Base-by-base conservation (phyloP, 768 basidiomycete species). In the Leccinum pellstonianum region DNA sequence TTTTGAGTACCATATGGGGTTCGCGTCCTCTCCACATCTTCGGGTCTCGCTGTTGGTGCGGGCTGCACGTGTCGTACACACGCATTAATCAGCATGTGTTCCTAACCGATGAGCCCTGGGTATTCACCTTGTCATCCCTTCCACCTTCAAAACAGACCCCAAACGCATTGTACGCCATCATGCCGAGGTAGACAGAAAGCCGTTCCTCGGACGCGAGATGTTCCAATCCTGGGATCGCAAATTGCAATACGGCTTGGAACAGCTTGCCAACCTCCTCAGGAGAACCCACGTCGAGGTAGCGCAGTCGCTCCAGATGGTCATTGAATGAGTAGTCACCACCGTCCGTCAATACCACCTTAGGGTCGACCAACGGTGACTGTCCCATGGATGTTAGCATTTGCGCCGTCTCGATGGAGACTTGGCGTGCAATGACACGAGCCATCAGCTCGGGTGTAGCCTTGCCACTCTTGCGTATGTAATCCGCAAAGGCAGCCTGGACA, bases 301-400 rank as follows among this genome's bases (percentile, higher is more conserved):
- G 80, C 65, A 92, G 73, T 27, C 91, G 79, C 65, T 93, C 92
- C 12, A 91, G 72, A 66, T 94, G 90, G 64, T 94, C 91, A 38
- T 81, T 84, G 51, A 93, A 76, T 25, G 79, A 75, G 69, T 92
- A 93, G 15, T 83, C 81, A 1, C 75, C 76, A 46, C 69, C 70
- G 15, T 82, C 83, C 2, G 83, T 70, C 48, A 76, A 66, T 25
- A 66, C 66, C 15, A 63, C 61, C 41, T 65, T 67, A 47, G 59
- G 62, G 35, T 62, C 50, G 5, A 38, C 38, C 59, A 31, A 52
- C 19, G 58, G 64, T 11, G 56, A 41, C 38, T 57, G 57, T 48
- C 64, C 66, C 56, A 67, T 52, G 41, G 61, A 72, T 54, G 68
- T 63, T 12, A 81, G 66, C 67, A 90, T 71, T 67, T 88, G 91